Evolutionary conservation across 2,329 filamentous ascomycete genomes (phyloP).

Genomic region (Aureobasidium melanogenum): DNA sequence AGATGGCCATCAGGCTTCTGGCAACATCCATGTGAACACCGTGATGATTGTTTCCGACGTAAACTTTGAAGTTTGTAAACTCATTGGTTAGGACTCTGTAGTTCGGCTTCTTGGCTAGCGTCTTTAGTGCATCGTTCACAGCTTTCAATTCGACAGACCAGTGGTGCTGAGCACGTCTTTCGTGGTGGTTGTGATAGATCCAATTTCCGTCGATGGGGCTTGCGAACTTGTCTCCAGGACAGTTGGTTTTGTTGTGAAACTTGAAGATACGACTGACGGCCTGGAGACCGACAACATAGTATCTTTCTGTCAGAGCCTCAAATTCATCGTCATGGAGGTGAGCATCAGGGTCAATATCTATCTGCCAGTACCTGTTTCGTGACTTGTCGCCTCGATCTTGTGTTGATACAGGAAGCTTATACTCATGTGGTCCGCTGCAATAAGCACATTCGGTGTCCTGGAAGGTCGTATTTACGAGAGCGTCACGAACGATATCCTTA

Average conservation of each 20-base stretch:
- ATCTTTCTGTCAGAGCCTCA: neutral
- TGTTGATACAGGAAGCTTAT: neutral
- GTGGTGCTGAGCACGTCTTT: neutral
- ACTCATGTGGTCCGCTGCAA: neutral
- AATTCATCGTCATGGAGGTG: neutral
- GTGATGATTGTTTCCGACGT: neutral
- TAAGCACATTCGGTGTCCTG: neutral
- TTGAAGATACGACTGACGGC: neutral
- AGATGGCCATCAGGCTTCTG: neutral
- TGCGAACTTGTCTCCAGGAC: neutral
- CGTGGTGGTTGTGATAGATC: neutral
- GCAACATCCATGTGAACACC: neutral
- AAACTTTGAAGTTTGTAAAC: neutral
- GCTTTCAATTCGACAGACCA: neutral
- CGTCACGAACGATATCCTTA: neutral
- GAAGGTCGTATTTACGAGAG: neutral
- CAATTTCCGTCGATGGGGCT: neutral
- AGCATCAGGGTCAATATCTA: neutral
- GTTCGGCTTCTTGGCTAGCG: neutral
- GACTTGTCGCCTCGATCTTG: neutral
- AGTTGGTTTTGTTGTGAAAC: neutral
- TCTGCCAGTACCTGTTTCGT: neutral
- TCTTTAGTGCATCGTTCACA: neutral
- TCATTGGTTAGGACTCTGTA: slow-evolving; percentile 3
- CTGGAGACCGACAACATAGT: neutral